Evolutionary conservation across 768 basidiomycete species (phyloP), one percentile per base, ranked within the genome.

Genomic region (Cubamyces sp.): DNA sequence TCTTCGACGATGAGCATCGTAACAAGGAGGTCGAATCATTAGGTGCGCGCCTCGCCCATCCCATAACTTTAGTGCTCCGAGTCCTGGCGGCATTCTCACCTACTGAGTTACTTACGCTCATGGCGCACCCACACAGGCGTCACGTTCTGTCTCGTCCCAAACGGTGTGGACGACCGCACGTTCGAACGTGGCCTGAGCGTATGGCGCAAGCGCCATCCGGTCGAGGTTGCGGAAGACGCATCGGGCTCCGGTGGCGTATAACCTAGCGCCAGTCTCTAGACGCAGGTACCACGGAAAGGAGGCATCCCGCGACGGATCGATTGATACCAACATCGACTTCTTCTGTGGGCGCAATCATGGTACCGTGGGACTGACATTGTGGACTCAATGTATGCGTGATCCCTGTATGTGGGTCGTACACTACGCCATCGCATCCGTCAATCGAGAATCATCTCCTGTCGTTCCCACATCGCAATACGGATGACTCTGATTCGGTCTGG

Each of bases 61-160:
- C 11, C 34, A 34, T 34, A 11, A 34, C 34, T 5, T 9, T 34
- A 5, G 34, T 34, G 5, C 34, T 34, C n/a, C n/a, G n/a, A n/a
- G n/a, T n/a, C 34, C 34, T 34, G 9, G 34, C 34, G 23, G 12
- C 47, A 25, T 21, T 9, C 26, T 23, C 15, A 15, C 16, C 25
- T 8, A 7, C 18, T 28, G 21, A 28, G 48, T 28, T 18, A 47
- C 43, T 46, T 12, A 55, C 21, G 18, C 55, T 66, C 54, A 43
- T n/a, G 26, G 43, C 39, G 40, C 42, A 46, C 12, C 1, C n/a
- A 1, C 9, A 23, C 65, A 86, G 92, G 94, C 3, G 92, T 96
- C 3, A 93, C 91, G 0, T 94, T 96, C 74, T 78, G 83, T 57
- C 82, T 90, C n/a, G 89, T 92, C 5, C 74, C 76, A 2, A 72